Evolutionary conservation across 805 yeast genomes (phyloP), one percentile per base, ranked within the genome.

Genomic region (Maudiozyma turicensis): DNA sequence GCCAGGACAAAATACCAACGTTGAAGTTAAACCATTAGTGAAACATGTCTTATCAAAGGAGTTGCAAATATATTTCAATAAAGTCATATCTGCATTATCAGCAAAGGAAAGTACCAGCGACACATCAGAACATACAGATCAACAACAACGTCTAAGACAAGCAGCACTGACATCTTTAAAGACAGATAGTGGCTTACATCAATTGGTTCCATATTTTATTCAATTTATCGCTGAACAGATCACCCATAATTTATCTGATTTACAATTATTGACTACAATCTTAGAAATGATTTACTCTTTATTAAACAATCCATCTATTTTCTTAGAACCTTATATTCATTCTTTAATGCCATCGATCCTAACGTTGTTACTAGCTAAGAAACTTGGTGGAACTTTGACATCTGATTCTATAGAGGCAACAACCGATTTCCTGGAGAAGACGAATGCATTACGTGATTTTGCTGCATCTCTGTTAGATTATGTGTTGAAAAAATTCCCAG

Each of bases 221-320:
- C 98, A 93, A 63, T 90, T 93, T 61, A 87, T 89, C 35, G 95
- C 96, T 6, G 99, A 93, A 62, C 95, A 95, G 57, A 81, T 93
- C 49, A 87, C 98, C 0, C 84, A 87, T 61, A 91, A 88, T 59
- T 73, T 91, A 57, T 79, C 85, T 57, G 83, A 84, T 60, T 72
- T 86, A 43, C 77, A 76, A 4, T 66, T 86, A 15, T 70, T 93
- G 47, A 75, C 86, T 4, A 86, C 95, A 6, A 89, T 91, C 87
- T 71, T 93, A 52, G 95, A 88, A 64, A 89, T 89, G 53, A 80
- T 91, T 10, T 85, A 87, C 51, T 89, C 98, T 0, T 72, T 93
- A 32, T 73, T 89, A 45, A 80, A 84, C 41, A 93, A 93, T 67
- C 81, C 81, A 48, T 82, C 95, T 20, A 81, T 93, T 39, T 91